Percentiles rank a stretch among this genome's conserved stretches.
Evolutionary conservation across 2,329 filamentous ascomycete genomes (phyloP).

Genomic region (Xylariaceae sp.): DNA sequence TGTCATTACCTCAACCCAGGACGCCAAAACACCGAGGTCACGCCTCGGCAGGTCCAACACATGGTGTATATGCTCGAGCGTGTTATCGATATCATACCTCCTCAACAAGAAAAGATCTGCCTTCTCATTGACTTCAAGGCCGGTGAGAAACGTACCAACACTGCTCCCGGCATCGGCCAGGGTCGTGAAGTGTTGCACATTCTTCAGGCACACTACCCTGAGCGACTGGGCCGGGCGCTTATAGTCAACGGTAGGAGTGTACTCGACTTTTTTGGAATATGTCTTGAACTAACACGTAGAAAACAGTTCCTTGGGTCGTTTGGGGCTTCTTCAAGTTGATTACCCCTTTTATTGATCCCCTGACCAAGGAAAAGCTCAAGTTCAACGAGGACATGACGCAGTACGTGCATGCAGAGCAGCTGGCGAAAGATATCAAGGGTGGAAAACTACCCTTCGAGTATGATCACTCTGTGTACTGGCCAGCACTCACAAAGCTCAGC

Average conservation of each 20-base stretch:
- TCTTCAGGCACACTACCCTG: conserved; percentile 92
- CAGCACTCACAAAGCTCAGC: conserved; percentile 68
- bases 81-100: conserved; percentile 78
- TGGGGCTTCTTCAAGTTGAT: conserved; percentile 95
- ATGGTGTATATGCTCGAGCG: conserved; percentile 94
- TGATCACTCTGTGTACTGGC: conserved; percentile 86
- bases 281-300: conserved; percentile 11
- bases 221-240: conserved; percentile 80
- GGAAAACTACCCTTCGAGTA: conserved; percentile 87
- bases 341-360: conserved; percentile 90
- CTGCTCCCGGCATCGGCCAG: conserved; percentile 65
- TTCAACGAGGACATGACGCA: conserved; percentile 89
- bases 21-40: conserved; percentile 85
- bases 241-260: conserved; percentile 72
- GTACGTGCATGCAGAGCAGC: conserved; percentile 75
- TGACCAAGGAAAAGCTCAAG: conserved; percentile 91
- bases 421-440: conserved; percentile 69
- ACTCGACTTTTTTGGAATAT: neutral
- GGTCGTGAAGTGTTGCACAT: conserved; percentile 83
- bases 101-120: conserved; percentile 79
- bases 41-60: conserved; percentile 84
- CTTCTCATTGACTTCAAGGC: conserved; percentile 90
- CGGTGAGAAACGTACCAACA: conserved; percentile 64
- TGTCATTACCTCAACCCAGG: conserved; percentile 88
- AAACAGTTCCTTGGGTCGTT: conserved; percentile 79